Conservation (phyloP, 2,329 filamentous ascomycete species). For the Sclerotinia subarctica region DNA sequence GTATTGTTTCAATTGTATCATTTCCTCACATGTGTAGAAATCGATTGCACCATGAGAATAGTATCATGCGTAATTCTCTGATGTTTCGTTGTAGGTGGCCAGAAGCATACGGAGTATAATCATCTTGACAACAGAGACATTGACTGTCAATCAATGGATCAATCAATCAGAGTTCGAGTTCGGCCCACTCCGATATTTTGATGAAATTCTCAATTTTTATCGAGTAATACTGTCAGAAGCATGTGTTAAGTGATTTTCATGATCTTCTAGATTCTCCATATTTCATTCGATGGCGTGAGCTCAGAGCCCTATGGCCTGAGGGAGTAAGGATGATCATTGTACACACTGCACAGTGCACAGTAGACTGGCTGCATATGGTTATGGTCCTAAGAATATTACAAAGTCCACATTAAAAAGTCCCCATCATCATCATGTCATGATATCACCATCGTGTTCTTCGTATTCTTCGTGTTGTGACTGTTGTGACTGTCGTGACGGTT, state of each 20-base stretch:
- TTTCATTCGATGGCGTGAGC: conserved; percentile 17
- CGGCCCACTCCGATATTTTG: neutral
- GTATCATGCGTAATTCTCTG: neutral
- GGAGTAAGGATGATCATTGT: neutral
- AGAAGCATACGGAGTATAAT: conserved; percentile 2
- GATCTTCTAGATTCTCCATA: conserved; percentile 13
- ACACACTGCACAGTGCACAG: too few relatives aligned
- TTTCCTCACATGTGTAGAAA: conserved; percentile 1
- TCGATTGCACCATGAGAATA: conserved; percentile 3
- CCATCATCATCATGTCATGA: neutral
- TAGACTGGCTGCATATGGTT: neutral
- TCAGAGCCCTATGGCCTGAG: conserved; percentile 3
- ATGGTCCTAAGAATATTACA: neutral
- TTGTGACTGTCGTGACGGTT: neutral
- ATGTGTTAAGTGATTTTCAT: neutral
- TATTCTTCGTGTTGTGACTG: neutral
- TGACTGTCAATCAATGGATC: neutral
- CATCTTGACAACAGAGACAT: neutral
- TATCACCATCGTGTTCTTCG: conserved; percentile 3
- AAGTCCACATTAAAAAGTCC: neutral
- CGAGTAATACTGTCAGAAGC: too few relatives aligned
- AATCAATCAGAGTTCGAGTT: too few relatives aligned
- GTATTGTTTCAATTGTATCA: conserved; percentile 1
- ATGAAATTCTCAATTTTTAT: neutral
- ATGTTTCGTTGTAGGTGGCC: neutral